Evolutionary conservation across 768 basidiomycete genomes (phyloP).

Genomic region (Podaxis pistillaris): DNA sequence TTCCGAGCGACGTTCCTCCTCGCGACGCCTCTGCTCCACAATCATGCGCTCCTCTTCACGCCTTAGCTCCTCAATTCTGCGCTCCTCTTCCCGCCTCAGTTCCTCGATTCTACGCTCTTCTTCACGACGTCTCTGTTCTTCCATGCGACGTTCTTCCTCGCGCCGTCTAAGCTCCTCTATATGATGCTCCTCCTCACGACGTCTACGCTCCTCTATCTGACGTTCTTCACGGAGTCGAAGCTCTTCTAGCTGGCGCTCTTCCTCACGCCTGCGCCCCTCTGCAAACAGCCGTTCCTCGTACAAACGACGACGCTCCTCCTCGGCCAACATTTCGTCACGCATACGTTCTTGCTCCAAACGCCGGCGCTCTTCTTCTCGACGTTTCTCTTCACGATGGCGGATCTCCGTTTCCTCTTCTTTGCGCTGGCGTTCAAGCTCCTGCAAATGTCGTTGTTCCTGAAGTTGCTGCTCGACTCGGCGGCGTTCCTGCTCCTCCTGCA

Average conservation of each 20-base stretch:
- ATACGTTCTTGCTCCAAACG: constrained; percentile 12
- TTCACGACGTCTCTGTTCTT: constrained; percentile 15
- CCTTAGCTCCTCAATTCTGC: not conserved
- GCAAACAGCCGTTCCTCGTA: constrained; percentile 12
- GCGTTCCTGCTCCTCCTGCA: constrained; percentile 17
- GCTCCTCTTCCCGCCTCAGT: constrained; percentile 5
- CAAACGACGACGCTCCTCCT: constrained; percentile 12
- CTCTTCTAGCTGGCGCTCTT: constrained; percentile 12
- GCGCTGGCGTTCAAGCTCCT: constrained; percentile 12
- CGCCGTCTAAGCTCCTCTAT: constrained; percentile 11
- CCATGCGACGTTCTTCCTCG: constrained; percentile 15
- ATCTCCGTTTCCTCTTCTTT: constrained; percentile 6
- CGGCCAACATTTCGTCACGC: not conserved
- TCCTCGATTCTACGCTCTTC: not conserved
- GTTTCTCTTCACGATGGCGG: not conserved
- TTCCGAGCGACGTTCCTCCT: constrained; percentile 16
- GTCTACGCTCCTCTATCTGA: constrained; percentile 15
- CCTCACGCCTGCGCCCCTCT: constrained; percentile 13
- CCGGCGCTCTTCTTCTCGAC: constrained; percentile 13
- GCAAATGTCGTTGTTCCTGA: constrained; percentile 2
- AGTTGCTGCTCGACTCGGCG: constrained; percentile 8
- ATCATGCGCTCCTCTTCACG: constrained; percentile 13
- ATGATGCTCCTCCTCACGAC: constrained; percentile 14
- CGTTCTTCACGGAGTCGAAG: not conserved
- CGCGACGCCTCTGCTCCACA: constrained; percentile 12